Evolutionary conservation across 306 rosid species (phyloP).

Genomic region (Rosa chinensis): DNA sequence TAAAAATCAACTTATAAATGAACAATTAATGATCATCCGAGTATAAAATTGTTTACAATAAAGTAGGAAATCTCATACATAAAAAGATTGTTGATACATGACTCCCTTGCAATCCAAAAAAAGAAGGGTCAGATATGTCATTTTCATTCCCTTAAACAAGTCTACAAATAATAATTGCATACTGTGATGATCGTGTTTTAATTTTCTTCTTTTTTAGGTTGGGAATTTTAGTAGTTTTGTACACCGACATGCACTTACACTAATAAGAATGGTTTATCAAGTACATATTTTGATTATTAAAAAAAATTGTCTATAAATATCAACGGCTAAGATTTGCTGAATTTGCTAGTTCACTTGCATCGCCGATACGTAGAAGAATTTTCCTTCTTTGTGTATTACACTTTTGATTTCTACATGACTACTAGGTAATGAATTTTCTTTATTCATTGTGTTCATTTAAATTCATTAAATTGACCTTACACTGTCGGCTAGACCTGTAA

Average conservation of each 20-base stretch:
- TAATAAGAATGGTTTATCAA: too few species aligned
- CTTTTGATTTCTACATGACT: neutral
- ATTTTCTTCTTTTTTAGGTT: neutral
- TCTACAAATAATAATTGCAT: too few species aligned
- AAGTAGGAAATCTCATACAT: neutral
- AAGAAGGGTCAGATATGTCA: neutral
- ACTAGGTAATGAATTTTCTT: neutral
- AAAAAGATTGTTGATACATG: too few species aligned
- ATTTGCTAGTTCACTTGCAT: too few species aligned
- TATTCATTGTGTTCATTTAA: neutral
- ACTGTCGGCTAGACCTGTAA: too few species aligned
- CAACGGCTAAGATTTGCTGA: too few species aligned
- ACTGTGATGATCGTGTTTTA: neutral
- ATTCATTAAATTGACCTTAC: neutral
- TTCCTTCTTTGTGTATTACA: neutral
- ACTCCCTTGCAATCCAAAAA: neutral
- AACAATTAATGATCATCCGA: too few species aligned
- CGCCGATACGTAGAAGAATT: too few species aligned
- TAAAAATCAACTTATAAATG: too few species aligned
- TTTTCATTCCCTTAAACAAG: neutral
- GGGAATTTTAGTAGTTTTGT: neutral
- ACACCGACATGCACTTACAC: neutral
- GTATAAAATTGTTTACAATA: too few species aligned
- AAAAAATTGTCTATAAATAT: too few species aligned
- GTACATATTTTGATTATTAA: too few species aligned